Base-by-base conservation (phyloP, 202 grass and related monocot genomes). In the Carex sylvatica region DNA sequence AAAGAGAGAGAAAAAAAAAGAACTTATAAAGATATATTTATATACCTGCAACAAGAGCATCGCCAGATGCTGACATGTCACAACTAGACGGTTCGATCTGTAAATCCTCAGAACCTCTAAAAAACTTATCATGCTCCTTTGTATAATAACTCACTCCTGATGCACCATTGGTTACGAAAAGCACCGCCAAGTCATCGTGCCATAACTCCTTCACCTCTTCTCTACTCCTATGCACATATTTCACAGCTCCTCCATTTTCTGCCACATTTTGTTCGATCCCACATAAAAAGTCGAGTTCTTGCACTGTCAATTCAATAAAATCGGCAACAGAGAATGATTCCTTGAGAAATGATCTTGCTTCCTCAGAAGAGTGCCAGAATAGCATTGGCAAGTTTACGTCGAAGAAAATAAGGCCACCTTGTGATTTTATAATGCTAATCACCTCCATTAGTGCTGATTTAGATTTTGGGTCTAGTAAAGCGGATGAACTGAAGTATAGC, bases 101-200 rank as follows among this genome's bases (percentile, higher is more conserved):
- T 59, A 93, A 70, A 63, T 98, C 92, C 83, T 98, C 95, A 23
- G 84, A 90, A 23, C 95, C 95, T n/a, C 76, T 72, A 80, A 94
- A 86, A n/a, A 80, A 98, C 44, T 90, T 88, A n/a, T 88, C 71
- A 12, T 83, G 18, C 46, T 94, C 87, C 40, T 85, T 64, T 15
- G 92, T 97, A 83, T 97, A 97, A 87, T 94, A 97, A 83, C 94
- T 90, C 80, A 97, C 87, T 49, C 88, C 90, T 1, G 95, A 94
- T 24, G 95, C 90, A 52, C 95, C 95, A 51, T 94, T 94, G 15
- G 92, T 94, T 64, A 94, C 92, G 36, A 98, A 98, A 31, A 98
- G 88, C 60, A 89, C 90, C 71, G 94, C 80, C 54, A 98, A 88
- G 81, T 89, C 85, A 35, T 84, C 85, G 62, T 93, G 95, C 89